Evolutionary conservation across 2,329 filamentous ascomycete genomes (phyloP), one percentile per base, ranked within the genome.

Genomic region (Ustulina deusta): DNA sequence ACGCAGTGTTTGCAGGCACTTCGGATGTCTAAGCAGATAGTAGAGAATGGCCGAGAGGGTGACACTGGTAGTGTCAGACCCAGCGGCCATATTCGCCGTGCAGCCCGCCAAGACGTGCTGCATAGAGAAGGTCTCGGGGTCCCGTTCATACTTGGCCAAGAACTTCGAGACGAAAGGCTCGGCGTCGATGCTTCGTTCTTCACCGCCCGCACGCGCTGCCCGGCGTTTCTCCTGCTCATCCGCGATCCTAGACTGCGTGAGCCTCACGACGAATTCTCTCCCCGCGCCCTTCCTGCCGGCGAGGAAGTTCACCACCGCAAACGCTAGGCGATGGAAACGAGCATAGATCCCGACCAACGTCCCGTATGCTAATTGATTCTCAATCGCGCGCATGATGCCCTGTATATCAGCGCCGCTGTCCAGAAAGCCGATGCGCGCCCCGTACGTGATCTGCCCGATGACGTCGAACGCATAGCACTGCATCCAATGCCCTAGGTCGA

Each of bases 381-480:
- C 75, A 6, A 80, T 59, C 1, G 71, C 70, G 0, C 34, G 29
- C 13, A 79, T 78, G 0, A 79, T 66, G 2, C 71, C 72, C 0
- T 66, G 72, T 0, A 81, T 64, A 27, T 82, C 80, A 1, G 76
- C 70, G 1, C 80, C 79, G 0, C 63, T 67, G 22, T 81, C 79
- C 1, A 82, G 70, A 34, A 80, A 82, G 0, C 80, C 80, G 17
- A 82, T 72, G 1, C 77, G 74, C 29, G 74, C 75, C 10, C 73
- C 71, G 57, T 75, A 80, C 0, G 80, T 82, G 40, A 82, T 79
- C 27, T 74, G 66, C 0, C 76, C 77, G 32, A 81, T 80, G 1
- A 82, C 79, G 59, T 82, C 80, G 61, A 82, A 81, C 0, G 80
- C 80, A 34, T 81, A 82, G 63, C 78, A 81, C 48, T 80, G 79